These are phyloP conservation scores for Xylariomycetidae sp. DNA, from an alignment of 2,329 filamentous ascomycete genomes.

Conservation along the genomic window DNA sequence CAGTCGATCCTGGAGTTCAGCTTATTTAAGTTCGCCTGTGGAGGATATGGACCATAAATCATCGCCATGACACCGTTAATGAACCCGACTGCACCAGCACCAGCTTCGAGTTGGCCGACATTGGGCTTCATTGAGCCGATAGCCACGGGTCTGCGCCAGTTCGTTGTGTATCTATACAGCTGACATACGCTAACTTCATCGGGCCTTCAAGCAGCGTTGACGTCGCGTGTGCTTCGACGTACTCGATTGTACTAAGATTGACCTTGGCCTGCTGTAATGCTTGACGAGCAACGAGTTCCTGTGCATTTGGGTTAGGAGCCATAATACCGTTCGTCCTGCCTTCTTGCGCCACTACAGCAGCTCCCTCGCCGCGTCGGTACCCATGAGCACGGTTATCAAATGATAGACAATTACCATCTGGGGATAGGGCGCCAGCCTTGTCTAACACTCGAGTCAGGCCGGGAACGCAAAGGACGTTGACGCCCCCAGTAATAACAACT, in stretches of 20 bases:
- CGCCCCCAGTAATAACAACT: slow-evolving; percentile 26
- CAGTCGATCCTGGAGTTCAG: slow-evolving; percentile 30
- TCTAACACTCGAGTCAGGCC: slow-evolving; percentile 26
- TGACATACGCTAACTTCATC: slow-evolving; percentile 23
- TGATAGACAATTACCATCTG: slow-evolving; percentile 16
- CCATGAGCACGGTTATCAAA: slow-evolving; percentile 19
- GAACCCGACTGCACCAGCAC: slow-evolving; percentile 20
- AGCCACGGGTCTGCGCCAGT: slow-evolving; percentile 3
- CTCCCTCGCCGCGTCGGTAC: slow-evolving; percentile 30
- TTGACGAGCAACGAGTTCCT: slow-evolving; percentile 24
- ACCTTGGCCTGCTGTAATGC: slow-evolving; percentile 23
- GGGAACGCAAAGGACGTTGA: slow-evolving; percentile 29
- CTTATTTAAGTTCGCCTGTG: slow-evolving; percentile 29
- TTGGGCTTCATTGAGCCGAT: slow-evolving; percentile 29
- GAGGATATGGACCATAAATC: slow-evolving; percentile 19
- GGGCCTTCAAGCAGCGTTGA: slow-evolving; percentile 32
- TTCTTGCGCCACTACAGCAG: slow-evolving; percentile 24
- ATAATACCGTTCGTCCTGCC: slow-evolving; percentile 30
- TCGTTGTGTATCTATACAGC: slow-evolving; percentile 9
- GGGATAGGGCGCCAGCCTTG: slow-evolving; percentile 21
- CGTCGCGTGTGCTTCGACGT: slow-evolving; percentile 34
- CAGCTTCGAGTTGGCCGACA: slow-evolving; percentile 27
- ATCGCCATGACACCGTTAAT: slow-evolving; percentile 24
- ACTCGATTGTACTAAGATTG: slow-evolving; percentile 17
- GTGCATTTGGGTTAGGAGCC: slow-evolving; percentile 25